phyloP scores from a whole-genome alignment of 2,329 filamentous ascomycete genomes.

The Colletotrichum abscissum region DNA sequence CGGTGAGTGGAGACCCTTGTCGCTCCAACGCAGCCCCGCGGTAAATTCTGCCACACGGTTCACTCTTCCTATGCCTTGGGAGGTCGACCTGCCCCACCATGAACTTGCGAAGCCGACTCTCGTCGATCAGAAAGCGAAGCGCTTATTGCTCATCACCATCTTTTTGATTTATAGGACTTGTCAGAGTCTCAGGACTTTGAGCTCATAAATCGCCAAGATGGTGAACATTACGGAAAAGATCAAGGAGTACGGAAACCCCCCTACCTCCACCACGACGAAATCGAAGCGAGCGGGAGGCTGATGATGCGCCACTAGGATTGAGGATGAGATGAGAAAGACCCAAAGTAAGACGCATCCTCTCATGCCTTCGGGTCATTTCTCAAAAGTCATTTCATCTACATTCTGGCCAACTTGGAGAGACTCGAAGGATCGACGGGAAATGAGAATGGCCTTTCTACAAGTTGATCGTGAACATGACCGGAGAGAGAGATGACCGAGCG shows the following conservation, averaged over 20 bases:
- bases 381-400: background rate
- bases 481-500: background rate
- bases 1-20: slow-evolving; percentile 24
- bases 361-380: background rate
- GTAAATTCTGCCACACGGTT: slow-evolving; percentile 30
- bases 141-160: background rate
- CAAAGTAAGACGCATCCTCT: slow-evolving; percentile 76
- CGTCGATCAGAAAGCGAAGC: slow-evolving; percentile 10
- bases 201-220: slow-evolving; percentile 68
- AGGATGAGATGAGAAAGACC: slow-evolving; percentile 99
- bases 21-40: slow-evolving; percentile 32
- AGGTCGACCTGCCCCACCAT: slow-evolving; percentile 30
- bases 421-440: background rate
- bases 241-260: slow-evolving; percentile 81
- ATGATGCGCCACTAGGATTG: slow-evolving; percentile 75
- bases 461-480: background rate
- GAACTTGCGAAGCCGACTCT: slow-evolving; percentile 29
- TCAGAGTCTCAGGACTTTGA: slow-evolving; percentile 22
- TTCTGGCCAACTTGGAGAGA: background rate
- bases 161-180: background rate
- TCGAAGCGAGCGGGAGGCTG: slow-evolving; percentile 28
- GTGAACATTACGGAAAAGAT: slow-evolving; percentile 99
- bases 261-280: background rate
- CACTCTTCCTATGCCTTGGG: slow-evolving; percentile 23
- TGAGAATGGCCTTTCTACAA: background rate